These are phyloP conservation scores for Fusarium verticillioides DNA, from an alignment of 2,329 filamentous ascomycete species.

Conservation along the genomic window DNA sequence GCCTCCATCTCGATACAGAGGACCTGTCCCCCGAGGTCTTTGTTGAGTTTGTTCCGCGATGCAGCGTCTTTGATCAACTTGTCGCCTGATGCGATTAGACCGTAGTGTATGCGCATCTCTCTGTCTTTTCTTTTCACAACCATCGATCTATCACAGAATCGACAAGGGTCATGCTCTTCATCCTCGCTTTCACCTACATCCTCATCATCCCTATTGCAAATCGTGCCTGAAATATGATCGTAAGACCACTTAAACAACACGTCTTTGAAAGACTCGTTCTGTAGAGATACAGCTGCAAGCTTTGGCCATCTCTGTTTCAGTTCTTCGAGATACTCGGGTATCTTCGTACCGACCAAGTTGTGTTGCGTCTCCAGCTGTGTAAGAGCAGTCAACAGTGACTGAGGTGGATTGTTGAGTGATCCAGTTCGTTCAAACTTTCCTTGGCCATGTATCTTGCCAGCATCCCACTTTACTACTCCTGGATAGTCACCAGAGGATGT, in stretches of 20 bases:
- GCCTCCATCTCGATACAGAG: not conserved
- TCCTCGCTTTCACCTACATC: not conserved
- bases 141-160: not conserved
- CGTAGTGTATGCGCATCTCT: not conserved
- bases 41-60: not conserved
- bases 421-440: not conserved
- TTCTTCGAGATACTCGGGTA: not conserved
- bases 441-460: not conserved
- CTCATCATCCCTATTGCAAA: not conserved
- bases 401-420: not conserved
- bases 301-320: not conserved
- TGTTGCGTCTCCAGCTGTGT: not conserved
- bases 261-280: not conserved
- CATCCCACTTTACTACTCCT: not conserved
- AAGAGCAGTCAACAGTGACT: not conserved
- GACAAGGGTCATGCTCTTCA: not conserved
- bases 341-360: rapidly evolving
- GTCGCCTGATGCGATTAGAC: not conserved
- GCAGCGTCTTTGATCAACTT: not conserved
- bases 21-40: not conserved
- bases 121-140: not conserved
- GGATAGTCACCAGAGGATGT: not conserved
- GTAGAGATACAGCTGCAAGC: not conserved
- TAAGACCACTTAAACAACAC: rapidly evolving
- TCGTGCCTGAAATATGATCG: not conserved